Base-by-base conservation (phyloP, 2,329 filamentous ascomycete genomes). In the Fusarium sp. region DNA sequence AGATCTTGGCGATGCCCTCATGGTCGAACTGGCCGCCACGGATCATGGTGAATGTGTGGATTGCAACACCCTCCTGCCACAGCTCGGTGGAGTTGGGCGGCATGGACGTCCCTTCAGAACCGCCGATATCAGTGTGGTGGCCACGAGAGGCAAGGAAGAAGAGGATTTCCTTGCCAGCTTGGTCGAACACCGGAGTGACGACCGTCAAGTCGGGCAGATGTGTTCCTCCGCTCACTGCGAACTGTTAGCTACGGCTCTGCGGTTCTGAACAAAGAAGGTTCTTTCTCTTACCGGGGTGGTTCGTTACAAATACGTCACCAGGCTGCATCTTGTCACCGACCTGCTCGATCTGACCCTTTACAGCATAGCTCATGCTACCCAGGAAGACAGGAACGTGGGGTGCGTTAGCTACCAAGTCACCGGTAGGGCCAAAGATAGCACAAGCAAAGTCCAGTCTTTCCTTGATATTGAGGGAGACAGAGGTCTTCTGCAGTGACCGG, bases 371-470 rank as follows among this genome's bases (percentile, higher is more conserved):
- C 93, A 95, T 95, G 35, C 90, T 92, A n/a, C 93, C 93, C 4
- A 95, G 84, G 80, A 94, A 93, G 1, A 94, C 92, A 0, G 93
- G 93, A 3, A 95, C 85, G 83, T 95, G 93, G 0, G 93, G 93
- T 13, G 93, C 89, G 80, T 94, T 94, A 1, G 92, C 92, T 1
- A 95, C 92, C 2, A 95, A 84, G 0, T 92, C 92, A 10, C 93
- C 93, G 27, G 92, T 90, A 0, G 91, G 88, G 64, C 93, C 92
- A 78, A 95, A 95, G 0, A 95, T 84, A 3, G 93, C 93, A 72
- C 93, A 95, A 2, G 92, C 94, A 79, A 94, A 95, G 77, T 95
- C 93, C 2, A 95, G 85, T n/a, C 93, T 88, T 79, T 95, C 93
- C 77, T 95, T 92, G 81, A 95, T 92, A 75, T 95, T 95, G 1